Evolutionary conservation across 176 grass and related monocot species (phyloP), one percentile per base, ranked within the genome.

Genomic region (Aegilops longissima): DNA sequence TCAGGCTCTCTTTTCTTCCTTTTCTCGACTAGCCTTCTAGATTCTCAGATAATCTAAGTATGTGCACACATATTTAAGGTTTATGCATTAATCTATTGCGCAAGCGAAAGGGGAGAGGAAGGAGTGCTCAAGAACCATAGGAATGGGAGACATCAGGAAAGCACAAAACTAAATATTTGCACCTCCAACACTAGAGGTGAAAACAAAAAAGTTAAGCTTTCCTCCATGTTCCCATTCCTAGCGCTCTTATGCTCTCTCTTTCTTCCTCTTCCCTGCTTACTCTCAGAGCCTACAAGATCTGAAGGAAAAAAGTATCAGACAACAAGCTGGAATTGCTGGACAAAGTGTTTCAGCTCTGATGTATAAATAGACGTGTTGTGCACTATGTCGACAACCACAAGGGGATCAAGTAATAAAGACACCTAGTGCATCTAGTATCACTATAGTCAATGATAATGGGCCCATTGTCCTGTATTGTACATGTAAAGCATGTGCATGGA

Each of bases 151-250:
- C 83, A 86, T 70, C 14, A 38, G 82, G 82, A 87, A 85, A 89
- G 13, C 31, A 73, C 66, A 12, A 4, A 52, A 84, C 67, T 49
- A 21, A 61, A 74, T 45, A 72, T 64, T 69, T 66, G 69, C 87
- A 80, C 82, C 72, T 75, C 72, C 40, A 29, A 47, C n/a, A 74
- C 33, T 66, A 85, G 40, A 56, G 76, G 59, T 56, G 77, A 47
- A 80, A 85, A 56, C 40, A 56, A 67, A 20, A 1, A 40, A 56
- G 9, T 30, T 75, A 68, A 71, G 64, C 31, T 72, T 84, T 92
- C 83, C 79, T 86, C 70, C 84, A 86, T 83, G 79, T 90, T 90
- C 84, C 79, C 79, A 90, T 73, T 78, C 88, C 88, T 66, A 90
- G 8, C 42, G 73, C 84, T 78, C 84, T 90, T 78, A 86, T 23